Evolutionary conservation across 192 early-diverging fungal genomes (phyloP).

Genomic region (Pilobolus umbonatus): DNA sequence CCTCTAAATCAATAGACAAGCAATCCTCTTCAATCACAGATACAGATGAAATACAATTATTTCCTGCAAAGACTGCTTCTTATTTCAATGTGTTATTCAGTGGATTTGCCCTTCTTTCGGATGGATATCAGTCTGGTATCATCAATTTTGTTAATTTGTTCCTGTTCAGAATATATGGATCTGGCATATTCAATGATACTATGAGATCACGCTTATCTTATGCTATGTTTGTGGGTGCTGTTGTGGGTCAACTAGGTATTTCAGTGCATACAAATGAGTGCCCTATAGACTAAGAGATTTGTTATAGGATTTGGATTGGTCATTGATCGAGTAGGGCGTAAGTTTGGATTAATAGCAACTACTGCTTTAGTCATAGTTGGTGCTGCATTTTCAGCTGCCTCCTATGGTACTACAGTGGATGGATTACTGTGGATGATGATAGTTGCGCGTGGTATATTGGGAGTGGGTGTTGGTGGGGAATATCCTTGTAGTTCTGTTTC

Average conservation of each 20-base stretch:
- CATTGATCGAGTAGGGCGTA: conserved; percentile 50
- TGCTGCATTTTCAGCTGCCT: conserved; percentile 35
- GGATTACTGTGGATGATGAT: conserved; percentile 47
- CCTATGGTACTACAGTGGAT: conserved; percentile 33
- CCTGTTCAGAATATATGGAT: conserved; percentile 40
- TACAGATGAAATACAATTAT: background rate
- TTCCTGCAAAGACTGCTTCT: conserved; percentile 5
- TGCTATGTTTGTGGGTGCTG: conserved; percentile 47
- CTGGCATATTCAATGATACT: conserved; percentile 29
- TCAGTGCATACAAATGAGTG: background rate
- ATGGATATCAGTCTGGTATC: conserved; percentile 53
- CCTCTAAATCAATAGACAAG: background rate
- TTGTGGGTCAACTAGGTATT: conserved; percentile 47
- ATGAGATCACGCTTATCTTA: conserved; percentile 42
- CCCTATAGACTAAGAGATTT: background rate
- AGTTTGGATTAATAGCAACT: conserved; percentile 44
- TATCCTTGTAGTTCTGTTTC: conserved; percentile 51
- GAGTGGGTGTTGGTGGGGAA: conserved; percentile 46
- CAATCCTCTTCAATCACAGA: background rate
- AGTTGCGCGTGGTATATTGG: conserved; percentile 38
- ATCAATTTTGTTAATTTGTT: conserved; percentile 46
- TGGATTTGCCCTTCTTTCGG: conserved; percentile 43
- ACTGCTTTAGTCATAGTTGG: conserved; percentile 46
- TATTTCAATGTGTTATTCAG: conserved; percentile 28
- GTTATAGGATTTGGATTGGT: conserved; percentile 38